Conservation (phyloP, 139 green algal species). For the Choricystis sp. region DNA sequence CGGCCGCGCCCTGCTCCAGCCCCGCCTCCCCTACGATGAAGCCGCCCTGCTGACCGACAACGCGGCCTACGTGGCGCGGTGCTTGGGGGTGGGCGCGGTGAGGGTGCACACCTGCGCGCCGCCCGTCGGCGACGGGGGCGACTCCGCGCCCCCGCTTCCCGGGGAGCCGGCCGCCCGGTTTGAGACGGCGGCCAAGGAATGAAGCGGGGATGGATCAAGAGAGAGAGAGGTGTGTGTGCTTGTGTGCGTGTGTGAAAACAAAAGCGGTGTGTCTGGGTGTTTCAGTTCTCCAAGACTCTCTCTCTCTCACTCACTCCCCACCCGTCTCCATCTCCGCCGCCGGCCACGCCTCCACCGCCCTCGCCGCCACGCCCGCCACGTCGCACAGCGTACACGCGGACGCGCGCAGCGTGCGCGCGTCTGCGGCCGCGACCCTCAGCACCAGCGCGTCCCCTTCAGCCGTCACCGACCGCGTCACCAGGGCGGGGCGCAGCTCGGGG, state of each 20-base stretch:
- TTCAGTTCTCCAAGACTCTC: not conserved
- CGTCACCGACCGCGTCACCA: not conserved
- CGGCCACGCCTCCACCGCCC: not conserved
- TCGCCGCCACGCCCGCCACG: not conserved
- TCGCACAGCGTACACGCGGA: not conserved
- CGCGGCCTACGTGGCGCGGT: conserved; percentile 35
- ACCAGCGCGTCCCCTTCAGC: not conserved
- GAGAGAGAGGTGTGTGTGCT: no score
- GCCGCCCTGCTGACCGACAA: conserved; percentile 48
- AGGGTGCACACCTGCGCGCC: not conserved
- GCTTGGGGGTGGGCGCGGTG: not conserved
- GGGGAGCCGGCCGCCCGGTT: not conserved
- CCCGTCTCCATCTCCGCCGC: not conserved
- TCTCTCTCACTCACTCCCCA: not conserved
- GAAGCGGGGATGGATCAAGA: not conserved
- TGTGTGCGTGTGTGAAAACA: no score
- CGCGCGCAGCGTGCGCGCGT: not conserved
- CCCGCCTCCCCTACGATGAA: conserved; percentile 66
- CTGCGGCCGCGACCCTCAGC: not conserved
- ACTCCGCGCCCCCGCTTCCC: not conserved
- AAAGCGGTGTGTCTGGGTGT: not conserved
- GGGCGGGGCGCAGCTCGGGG: not conserved
- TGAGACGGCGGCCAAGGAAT: not conserved
- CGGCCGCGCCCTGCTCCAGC: conserved; percentile 28
- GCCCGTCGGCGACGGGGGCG: not conserved